Conservation (phyloP, 441 rosid species). For the Arabidopsis hybrid region DNA sequence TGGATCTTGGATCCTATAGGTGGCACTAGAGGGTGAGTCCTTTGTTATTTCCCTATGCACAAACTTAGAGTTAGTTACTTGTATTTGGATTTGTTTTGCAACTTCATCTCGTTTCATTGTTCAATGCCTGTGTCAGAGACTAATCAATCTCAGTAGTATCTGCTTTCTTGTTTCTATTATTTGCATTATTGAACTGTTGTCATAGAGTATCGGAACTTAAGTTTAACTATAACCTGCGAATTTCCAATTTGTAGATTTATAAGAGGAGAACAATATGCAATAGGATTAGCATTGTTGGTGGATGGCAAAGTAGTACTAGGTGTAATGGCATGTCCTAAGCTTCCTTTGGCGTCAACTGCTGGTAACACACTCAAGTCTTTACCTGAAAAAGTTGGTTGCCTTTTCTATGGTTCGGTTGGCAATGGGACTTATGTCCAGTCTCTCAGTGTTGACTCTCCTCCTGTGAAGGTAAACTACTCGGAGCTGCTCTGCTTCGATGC, state of each 20-base stretch:
- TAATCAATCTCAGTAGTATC: slow-evolving; percentile 7
- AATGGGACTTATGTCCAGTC: slow-evolving; percentile 84
- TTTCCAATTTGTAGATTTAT: slow-evolving; percentile 58
- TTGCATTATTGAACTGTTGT: slow-evolving; percentile 7
- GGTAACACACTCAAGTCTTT: slow-evolving; percentile 44
- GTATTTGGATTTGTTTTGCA: slow-evolving; percentile 6
- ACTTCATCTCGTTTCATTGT: not conserved
- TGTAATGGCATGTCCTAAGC: slow-evolving; percentile 94
- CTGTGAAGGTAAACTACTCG: slow-evolving; percentile 56
- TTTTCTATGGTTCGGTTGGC: slow-evolving; percentile 80
- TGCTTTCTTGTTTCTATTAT: slow-evolving; percentile 1
- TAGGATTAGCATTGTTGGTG: slow-evolving; percentile 89
- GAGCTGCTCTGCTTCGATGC: slow-evolving; percentile 8
- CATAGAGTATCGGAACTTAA: not conserved
- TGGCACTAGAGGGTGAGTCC: slow-evolving; percentile 96
- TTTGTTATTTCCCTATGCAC: not conserved
- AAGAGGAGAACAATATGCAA: slow-evolving; percentile 95
- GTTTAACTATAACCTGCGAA: not conserved
- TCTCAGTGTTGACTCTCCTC: slow-evolving; percentile 62
- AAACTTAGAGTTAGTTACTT: slow-evolving; percentile 4
- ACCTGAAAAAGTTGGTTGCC: slow-evolving; percentile 77
- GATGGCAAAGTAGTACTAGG: slow-evolving; percentile 93
- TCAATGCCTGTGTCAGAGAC: not conserved
- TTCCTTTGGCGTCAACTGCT: slow-evolving; percentile 59
- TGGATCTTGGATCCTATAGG: slow-evolving; percentile 99